Evolutionary conservation across 768 basidiomycete species (phyloP), one percentile per base, ranked within the genome.

Genomic region (Rhodotorula toruloides): DNA sequence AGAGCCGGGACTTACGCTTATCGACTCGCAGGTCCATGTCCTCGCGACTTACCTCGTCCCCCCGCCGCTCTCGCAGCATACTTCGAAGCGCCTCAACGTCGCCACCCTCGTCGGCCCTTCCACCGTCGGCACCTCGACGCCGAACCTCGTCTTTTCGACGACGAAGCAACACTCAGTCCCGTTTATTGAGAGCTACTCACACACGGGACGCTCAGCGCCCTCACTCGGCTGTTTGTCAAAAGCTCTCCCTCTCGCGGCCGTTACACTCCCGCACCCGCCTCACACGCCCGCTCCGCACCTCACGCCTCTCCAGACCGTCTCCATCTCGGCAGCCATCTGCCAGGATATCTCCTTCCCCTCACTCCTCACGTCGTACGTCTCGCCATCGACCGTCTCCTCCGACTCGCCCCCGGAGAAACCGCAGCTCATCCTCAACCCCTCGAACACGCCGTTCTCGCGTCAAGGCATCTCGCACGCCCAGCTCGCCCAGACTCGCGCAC

Each of bases 171-270:
- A 54, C 42, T 63, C 68, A 7, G 59, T 70, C 37, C 55, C 66
- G 11, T 50, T 68, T n/a, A 53, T 72, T 59, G 70, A 63, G 50
- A 54, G 40, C n/a, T 72, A 48, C 57, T n/a, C 66, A 8, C 66
- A 60, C 27, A n/a, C 55, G 7, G 7, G n/a, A 4, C 66, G 60
- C 17, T 1, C 11, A 31, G 34, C 43, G 25, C 25, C 32, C 6
- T 4, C 42, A 16, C 40, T 67, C 55, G 54, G 48, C 25, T 57
- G 49, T 1, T 13, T 27, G 1, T n/a, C 55, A 0, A 9, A 0
- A 25, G 31, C 42, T 8, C 36, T 72, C 13, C 68, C 67, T 1
- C 42, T 72, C 36, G 39, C 54, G 0, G 25, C 7, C 21, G 42
- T 67, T 36, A 1, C 4, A 13, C 48, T 70, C 27, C 63, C 54